These are phyloP conservation scores for Pistacia integerrima DNA, from an alignment of 345 rosid genomes.

Conservation along the genomic window DNA sequence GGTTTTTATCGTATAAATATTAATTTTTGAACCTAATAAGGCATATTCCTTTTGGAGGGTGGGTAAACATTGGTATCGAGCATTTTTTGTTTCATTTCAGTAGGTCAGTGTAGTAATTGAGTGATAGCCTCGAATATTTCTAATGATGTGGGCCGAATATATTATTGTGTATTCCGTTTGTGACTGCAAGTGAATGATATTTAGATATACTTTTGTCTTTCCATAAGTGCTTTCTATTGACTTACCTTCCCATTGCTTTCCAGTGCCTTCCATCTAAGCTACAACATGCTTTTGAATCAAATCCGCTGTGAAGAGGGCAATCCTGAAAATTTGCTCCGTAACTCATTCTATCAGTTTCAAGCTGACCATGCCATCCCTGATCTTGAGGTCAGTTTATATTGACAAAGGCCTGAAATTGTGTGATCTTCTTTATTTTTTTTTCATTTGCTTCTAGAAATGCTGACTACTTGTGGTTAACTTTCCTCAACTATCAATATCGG, in stretches of 20 bases:
- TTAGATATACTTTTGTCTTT: not conserved
- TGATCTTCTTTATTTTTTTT: conserved; percentile 4
- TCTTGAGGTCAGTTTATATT: conserved; percentile 60
- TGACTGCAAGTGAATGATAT: not conserved
- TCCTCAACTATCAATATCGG: not conserved
- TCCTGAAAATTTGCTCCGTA: conserved; percentile 94
- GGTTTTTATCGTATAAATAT: not conserved
- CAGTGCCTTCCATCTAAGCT: conserved; percentile 98
- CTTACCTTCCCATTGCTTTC: conserved; percentile 24
- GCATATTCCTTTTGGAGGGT: not conserved
- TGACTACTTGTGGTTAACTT: not conserved
- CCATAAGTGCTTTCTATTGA: conserved; percentile 11
- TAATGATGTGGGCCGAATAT: not conserved
- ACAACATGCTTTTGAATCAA: conserved; percentile 98
- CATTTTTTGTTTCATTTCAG: not conserved
- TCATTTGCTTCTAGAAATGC: conserved; percentile 3
- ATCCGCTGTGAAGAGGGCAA: conserved; percentile 90
- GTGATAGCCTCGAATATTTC: not conserved
- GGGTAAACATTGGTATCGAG: not conserved
- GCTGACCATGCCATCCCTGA: conserved; percentile 92
- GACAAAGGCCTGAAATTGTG: not conserved
- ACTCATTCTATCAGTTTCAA: conserved; percentile 98
- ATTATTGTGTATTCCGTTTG: not conserved
- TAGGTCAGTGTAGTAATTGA: not conserved
- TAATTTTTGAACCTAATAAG: not conserved